Conservation (phyloP, 306 rosid genomes). For the Quercus engelmannii region DNA sequence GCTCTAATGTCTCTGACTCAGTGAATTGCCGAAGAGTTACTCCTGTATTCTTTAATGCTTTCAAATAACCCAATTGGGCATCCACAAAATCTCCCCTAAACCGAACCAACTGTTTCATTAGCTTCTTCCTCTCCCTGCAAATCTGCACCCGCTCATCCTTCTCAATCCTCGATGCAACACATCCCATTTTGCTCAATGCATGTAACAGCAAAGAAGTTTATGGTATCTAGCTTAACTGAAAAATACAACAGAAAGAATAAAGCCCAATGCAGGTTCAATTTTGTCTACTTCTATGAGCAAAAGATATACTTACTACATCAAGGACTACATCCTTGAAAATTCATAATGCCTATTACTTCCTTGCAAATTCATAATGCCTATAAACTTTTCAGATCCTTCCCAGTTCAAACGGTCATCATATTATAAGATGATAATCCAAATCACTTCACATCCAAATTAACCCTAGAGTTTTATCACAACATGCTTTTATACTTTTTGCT, state of each 20-base stretch:
- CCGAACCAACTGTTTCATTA: constrained; percentile 62
- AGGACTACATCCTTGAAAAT: constrained; percentile 3
- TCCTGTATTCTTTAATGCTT: constrained; percentile 73
- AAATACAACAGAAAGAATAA: constrained; percentile 16
- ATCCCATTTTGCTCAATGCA: constrained; percentile 59
- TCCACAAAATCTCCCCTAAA: constrained; percentile 75
- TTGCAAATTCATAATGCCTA: constrained; percentile 7
- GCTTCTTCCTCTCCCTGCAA: constrained; percentile 79
- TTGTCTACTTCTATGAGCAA: background rate
- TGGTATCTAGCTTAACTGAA: constrained; percentile 1
- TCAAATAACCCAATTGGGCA: constrained; percentile 66
- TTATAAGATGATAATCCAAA: background rate
- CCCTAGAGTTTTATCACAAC: constrained; percentile 5
- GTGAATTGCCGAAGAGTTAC: constrained; percentile 83
- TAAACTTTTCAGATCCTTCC: background rate
- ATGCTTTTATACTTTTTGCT: constrained; percentile 4
- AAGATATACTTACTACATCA: background rate
- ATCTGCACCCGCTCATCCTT: constrained; percentile 62
- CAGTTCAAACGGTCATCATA: background rate
- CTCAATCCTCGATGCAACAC: constrained; percentile 64
- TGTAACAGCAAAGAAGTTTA: constrained; percentile 4
- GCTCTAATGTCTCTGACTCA: constrained; percentile 70
- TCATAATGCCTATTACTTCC: background rate
- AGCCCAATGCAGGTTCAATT: constrained; percentile 1
- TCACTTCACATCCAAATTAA: background rate